Percentiles rank a stretch among this genome's conserved stretches.
Conservation (phyloP, 2,329 filamentous ascomycete species). For the Didymella exigua region DNA sequence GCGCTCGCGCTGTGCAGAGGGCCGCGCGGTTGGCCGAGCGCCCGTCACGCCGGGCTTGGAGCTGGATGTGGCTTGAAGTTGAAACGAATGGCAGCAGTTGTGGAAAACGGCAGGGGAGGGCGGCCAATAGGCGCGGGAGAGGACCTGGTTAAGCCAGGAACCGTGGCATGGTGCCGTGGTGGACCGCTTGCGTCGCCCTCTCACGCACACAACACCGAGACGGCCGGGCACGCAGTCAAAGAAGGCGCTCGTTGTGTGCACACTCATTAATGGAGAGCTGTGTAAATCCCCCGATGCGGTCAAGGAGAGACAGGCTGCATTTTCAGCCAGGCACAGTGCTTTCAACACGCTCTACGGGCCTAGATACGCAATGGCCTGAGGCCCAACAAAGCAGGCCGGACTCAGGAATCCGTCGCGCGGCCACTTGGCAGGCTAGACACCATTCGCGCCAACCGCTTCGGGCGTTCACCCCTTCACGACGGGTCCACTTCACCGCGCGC, state of each 20-base stretch:
- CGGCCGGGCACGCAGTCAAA: background rate
- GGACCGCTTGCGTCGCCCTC: slow-evolving; percentile 10
- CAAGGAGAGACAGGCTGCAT: background rate
- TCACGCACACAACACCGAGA: slow-evolving; percentile 7
- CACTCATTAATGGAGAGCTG: background rate
- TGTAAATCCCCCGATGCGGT: background rate
- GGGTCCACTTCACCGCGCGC: slow-evolving; percentile 26
- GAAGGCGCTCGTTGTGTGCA: slow-evolving; percentile 2
- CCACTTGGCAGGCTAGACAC: background rate
- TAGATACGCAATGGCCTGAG: too few species aligned
- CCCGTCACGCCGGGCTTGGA: slow-evolving; percentile 4
- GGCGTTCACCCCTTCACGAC: slow-evolving; percentile 14
- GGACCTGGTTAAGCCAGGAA: slow-evolving; percentile 4
- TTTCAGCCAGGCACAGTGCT: slow-evolving; percentile 5
- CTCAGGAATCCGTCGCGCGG: background rate
- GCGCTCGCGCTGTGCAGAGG: slow-evolving; percentile 12
- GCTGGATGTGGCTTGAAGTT: slow-evolving; percentile 14
- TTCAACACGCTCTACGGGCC: background rate
- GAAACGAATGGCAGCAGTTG: slow-evolving; percentile 12
- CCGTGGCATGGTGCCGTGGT: background rate
- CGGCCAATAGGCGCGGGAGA: background rate
- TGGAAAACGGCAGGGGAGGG: slow-evolving; percentile 2
- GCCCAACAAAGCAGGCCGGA: slow-evolving; percentile 12
- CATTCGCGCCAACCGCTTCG: background rate
- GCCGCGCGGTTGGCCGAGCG: slow-evolving; percentile 18